Base-by-base conservation (phyloP, 1,284 basidiomycete species). In the Ceratobasidium sp. region DNA sequence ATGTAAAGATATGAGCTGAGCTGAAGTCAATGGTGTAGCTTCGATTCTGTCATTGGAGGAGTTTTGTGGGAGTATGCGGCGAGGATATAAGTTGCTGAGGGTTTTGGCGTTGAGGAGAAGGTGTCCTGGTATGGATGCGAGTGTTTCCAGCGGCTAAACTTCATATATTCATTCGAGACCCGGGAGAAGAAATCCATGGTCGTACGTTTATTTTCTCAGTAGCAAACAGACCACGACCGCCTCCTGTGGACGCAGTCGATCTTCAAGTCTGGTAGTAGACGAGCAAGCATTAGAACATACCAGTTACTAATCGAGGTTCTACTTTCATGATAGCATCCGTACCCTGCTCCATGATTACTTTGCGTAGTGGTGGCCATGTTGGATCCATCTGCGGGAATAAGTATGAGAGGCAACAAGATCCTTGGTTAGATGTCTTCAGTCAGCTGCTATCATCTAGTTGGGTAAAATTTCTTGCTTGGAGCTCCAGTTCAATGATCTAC, bases 181-280 rank as follows among this genome's bases (percentile, higher is more conserved):
- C 23, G 23, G 11, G 8, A 6, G 66, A 28, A 17, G 58, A 31
- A 15, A 49, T 35, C 26, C 45, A 65, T 39, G 35, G 33, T 79
- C 87, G 79, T 77, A 90, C 90, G 49, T 84, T 80, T 78, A 89
- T 86, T 42, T 85, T 79, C 53, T 82, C 81, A 2, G 85, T 81
- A 4, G 91, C 87, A 81, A 92, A 92, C 33, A 96, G 85, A 11
- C 93, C 94, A 83, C 90, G 86, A 20, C 93, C 94, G 42, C 89
- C 88, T 80, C 88, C 91, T 92, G 68, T 11, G 3, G 63, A 45
- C 11, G 28, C 15, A 33, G n/a, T 10, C 3, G 8, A 35, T 54
- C n/a, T 6, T 11, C 35, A n/a, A 35, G 7, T 13, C 37, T 8
- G 58, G 23, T 5, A 39, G 10, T 13, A 58, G 20, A 49, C 11